Evolutionary conservation across 768 basidiomycete genomes (phyloP).

Genomic region (Austroboletus eburneus): DNA sequence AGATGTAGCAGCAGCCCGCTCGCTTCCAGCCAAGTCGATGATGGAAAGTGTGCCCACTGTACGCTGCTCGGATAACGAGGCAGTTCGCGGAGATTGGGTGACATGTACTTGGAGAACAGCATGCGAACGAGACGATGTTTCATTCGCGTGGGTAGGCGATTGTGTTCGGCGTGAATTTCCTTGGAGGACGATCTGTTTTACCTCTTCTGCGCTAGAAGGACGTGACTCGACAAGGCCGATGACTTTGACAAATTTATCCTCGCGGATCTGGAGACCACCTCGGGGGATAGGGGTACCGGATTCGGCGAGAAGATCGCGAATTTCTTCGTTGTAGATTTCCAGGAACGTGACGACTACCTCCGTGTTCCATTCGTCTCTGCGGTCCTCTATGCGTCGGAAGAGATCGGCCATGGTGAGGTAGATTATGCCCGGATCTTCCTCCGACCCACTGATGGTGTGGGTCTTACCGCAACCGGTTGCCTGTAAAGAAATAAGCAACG

Average conservation of each 20-base stretch:
- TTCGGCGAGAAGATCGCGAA: conserved; percentile 89
- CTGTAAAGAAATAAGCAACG: conserved; percentile 39
- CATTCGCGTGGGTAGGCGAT: conserved; percentile 94
- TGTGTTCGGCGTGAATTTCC: conserved; percentile 89
- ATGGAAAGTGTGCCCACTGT: conserved; percentile 92
- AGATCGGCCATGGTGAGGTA: conserved; percentile 97
- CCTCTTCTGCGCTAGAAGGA: conserved; percentile 84
- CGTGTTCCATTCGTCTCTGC: conserved; percentile 77
- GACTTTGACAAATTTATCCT: conserved; percentile 92
- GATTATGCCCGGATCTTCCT: conserved; percentile 86
- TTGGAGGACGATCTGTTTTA: conserved; percentile 86
- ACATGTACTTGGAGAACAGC: conserved; percentile 97
- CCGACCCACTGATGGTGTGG: conserved; percentile 95
- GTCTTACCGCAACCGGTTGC: conserved; percentile 99
- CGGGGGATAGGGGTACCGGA: conserved; percentile 55
- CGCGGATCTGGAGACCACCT: conserved; percentile 89
- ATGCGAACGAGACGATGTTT: conserved; percentile 94
- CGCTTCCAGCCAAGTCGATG: conserved; percentile 96
- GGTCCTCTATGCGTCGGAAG: conserved; percentile 88
- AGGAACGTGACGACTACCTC: conserved; percentile 93
- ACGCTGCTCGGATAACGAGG: conserved; percentile 74
- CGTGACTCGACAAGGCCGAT: conserved; percentile 77
- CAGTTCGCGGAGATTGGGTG: conserved; percentile 80
- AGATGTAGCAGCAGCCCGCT: conserved; percentile 90
- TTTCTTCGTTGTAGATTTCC: conserved; percentile 99